phyloP scores from a whole-genome alignment of 2,329 filamentous ascomycete genomes.

The Diaporthe ampelina region DNA sequence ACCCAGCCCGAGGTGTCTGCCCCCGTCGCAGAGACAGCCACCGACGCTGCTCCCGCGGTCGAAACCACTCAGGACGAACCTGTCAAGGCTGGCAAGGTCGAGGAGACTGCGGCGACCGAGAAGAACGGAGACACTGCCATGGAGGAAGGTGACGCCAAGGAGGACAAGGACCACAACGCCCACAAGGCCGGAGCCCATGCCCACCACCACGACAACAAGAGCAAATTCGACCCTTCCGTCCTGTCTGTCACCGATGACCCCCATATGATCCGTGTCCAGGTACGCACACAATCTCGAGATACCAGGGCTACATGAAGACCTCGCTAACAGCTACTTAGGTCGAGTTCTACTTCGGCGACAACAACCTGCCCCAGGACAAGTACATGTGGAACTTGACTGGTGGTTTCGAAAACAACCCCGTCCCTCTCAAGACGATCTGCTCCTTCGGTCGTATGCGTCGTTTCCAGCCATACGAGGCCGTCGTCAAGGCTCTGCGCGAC shows the following conservation, averaged over 20 bases:
- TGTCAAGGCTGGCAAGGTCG: conserved; percentile 46
- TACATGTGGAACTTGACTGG: conserved; percentile 85
- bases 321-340: conserved; percentile 69
- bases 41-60: conserved; percentile 51
- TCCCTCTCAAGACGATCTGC: conserved; percentile 83
- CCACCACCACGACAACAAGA: conserved; percentile 66
- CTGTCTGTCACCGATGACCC: conserved; percentile 82
- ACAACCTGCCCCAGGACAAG: conserved; percentile 89
- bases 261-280: conserved; percentile 85
- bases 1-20: conserved; percentile 43
- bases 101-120: conserved; percentile 46
- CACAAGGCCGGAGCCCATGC: conserved; percentile 61
- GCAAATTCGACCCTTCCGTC: conserved; percentile 78
- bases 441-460: conserved; percentile 96
- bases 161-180: conserved; percentile 47
- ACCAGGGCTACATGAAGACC: not conserved
- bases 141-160: conserved; percentile 46
- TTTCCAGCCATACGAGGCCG: conserved; percentile 88
- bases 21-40: conserved; percentile 42
- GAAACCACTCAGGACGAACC: conserved; percentile 45
- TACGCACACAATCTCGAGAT: conserved; percentile 53
- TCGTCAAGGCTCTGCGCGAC: conserved; percentile 86
- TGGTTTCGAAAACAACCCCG: conserved; percentile 84
- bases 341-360: conserved; percentile 96
- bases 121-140: conserved; percentile 44